Evolutionary conservation across 1,139 yeast genomes (phyloP).

Genomic region (Pichia sp.): DNA sequence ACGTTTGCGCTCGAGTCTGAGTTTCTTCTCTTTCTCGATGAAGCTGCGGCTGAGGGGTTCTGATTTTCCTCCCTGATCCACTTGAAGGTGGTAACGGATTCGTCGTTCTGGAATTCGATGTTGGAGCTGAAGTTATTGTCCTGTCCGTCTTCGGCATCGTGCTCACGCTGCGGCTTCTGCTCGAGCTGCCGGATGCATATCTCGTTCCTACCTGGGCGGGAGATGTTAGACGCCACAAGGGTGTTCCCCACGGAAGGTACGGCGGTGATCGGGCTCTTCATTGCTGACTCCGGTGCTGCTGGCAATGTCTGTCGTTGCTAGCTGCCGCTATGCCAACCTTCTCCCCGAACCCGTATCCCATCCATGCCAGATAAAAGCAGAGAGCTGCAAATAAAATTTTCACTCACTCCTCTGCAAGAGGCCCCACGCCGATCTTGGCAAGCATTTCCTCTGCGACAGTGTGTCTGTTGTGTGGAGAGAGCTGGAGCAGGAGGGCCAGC

Average conservation of each 20-base stretch:
- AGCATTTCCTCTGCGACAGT: slow-evolving; percentile 81
- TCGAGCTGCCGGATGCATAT: slow-evolving; percentile 27
- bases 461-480: slow-evolving; percentile 38
- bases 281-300: not conserved
- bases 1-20: not conserved
- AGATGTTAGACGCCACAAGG: slow-evolving; percentile 25
- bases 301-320: not conserved
- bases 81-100: slow-evolving; percentile 26
- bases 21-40: slow-evolving; percentile 9
- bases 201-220: slow-evolving; percentile 31
- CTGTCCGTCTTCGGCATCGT: slow-evolving; percentile 4
- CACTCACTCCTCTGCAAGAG: slow-evolving; percentile 44
- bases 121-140: slow-evolving; percentile 16
- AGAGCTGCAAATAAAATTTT: slow-evolving; percentile 1
- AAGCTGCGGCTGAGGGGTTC: not conserved
- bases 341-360: no score
- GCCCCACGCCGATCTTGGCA: slow-evolving; percentile 79
- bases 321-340: no score
- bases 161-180: slow-evolving; percentile 17
- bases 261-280: slow-evolving; percentile 17
- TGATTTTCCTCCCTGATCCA: slow-evolving; percentile 26
- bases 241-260: slow-evolving; percentile 14
- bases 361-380: not conserved
- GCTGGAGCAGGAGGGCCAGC: slow-evolving; percentile 30
- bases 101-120: slow-evolving; percentile 32